Base-by-base conservation (phyloP, 192 early-diverging fungal species). In the Coemansia pectinata region DNA sequence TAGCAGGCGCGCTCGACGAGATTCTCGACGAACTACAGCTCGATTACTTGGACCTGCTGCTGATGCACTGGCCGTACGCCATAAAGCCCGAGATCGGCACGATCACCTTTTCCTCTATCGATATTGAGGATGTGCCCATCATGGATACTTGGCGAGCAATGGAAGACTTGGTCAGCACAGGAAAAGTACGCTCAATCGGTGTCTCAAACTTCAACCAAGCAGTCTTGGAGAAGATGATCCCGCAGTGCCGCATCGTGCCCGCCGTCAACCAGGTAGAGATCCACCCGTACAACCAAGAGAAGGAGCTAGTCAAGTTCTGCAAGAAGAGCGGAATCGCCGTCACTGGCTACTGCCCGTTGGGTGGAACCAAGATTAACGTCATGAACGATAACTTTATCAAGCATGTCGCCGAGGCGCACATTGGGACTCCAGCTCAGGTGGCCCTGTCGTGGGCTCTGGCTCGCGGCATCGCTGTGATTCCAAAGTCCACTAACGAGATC, bases 221-320 rank as follows among this genome's bases (percentile, higher is more conserved):
- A 39, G 81, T 90, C 53, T 76, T 94, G 21, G 82, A 92, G 59
- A 85, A 90, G 65, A 76, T 97, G 47, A 69, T 96, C 6, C 80
- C 77, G 7, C 63, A 77, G 50, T 86, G 88, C 73, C 86, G 82
- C 52, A 88, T 95, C 42, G 70, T 86, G 60, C 96, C 96, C 15
- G 93, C 89, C 47, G 91, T 89, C 42, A 92, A 93, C 86, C 94
- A 98, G 78, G 81, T 95, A 61, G 96, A 97, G 75, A 73, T 92
- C 33, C 93, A 95, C 71, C 94, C 94, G 38, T 86, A 84, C 67
- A 73, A 81, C 59, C 86, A 78, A 31, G 63, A 91, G 70, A 72
- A 61, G 40, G 88, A 90, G 39, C 86, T 98, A 11, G 69, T 95
- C 45, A 88, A 90, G 27, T 95, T 85, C 82, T 91, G 90, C 79